Evolutionary conservation across 1,139 yeast species (phyloP).

Genomic region (Arxiozyma heterogenica): DNA sequence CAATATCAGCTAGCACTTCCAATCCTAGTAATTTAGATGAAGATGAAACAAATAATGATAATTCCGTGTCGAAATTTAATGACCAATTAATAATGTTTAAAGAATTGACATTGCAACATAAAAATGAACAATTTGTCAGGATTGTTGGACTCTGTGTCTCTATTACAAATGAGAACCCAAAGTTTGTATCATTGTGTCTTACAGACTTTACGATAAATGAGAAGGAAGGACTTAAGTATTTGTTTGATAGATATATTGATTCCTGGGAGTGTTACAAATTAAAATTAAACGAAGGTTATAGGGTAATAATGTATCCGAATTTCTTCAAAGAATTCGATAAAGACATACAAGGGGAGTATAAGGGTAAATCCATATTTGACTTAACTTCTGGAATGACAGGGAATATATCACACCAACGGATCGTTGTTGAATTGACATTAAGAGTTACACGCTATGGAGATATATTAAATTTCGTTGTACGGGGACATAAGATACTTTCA

Average conservation of each 20-base stretch:
- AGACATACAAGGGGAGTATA: conserved; percentile 7
- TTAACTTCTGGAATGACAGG: background rate
- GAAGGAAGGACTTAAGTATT: conserved; percentile 13
- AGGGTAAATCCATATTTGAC: background rate
- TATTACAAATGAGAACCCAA: conserved; percentile 11
- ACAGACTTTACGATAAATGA: conserved; percentile 18
- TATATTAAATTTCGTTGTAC: conserved; percentile 20
- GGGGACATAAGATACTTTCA: conserved; percentile 12
- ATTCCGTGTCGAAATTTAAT: background rate
- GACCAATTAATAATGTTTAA: conserved; percentile 12
- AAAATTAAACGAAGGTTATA: conserved; percentile 11
- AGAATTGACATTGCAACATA: conserved; percentile 7
- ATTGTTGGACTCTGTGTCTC: conserved; percentile 18
- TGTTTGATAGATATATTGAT: conserved; percentile 16
- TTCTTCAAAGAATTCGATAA: conserved; percentile 12
- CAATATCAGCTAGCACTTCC: background rate
- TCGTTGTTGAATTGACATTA: conserved; percentile 20
- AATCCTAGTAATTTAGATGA: background rate
- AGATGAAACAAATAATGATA: background rate
- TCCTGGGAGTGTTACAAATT: conserved; percentile 3
- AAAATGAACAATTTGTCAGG: conserved; percentile 8
- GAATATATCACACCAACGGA: conserved; percentile 13
- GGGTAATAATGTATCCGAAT: conserved; percentile 15
- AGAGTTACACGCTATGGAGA: conserved; percentile 16
- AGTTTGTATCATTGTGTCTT: conserved; percentile 14